Evolutionary conservation across 768 basidiomycete genomes (phyloP).

Genomic region (Serendipita indica): DNA sequence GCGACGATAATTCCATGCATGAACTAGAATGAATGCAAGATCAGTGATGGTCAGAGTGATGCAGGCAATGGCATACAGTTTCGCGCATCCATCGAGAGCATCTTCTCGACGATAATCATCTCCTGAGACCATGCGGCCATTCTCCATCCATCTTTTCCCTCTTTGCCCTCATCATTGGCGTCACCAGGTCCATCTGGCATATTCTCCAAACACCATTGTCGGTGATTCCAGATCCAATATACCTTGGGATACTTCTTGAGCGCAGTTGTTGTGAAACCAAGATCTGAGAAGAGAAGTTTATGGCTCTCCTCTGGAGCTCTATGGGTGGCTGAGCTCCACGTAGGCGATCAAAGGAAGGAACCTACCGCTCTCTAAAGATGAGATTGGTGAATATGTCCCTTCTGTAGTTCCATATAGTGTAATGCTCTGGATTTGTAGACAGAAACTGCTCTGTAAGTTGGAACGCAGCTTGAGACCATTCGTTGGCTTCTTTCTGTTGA

Average conservation of each 20-base stretch:
- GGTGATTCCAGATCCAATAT: slow-evolving; percentile 98
- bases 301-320: slow-evolving; percentile 53
- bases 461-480: slow-evolving; percentile 63
- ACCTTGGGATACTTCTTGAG: slow-evolving; percentile 84
- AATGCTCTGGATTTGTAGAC: slow-evolving; percentile 84
- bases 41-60: neutral
- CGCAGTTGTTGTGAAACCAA: slow-evolving; percentile 64
- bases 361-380: slow-evolving; percentile 52
- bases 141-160: slow-evolving; percentile 50
- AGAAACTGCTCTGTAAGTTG: slow-evolving; percentile 64
- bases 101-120: slow-evolving; percentile 74
- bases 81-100: slow-evolving; percentile 79
- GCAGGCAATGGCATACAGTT: slow-evolving; percentile 52
- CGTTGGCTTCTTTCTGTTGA: slow-evolving; percentile 52
- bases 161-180: slow-evolving; percentile 22
- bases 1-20: slow-evolving; percentile 88
- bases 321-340: neutral
- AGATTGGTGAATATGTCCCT: slow-evolving; percentile 61
- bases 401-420: slow-evolving; percentile 93
- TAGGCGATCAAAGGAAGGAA: neutral
- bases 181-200: slow-evolving; percentile 58
- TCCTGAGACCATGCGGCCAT: slow-evolving; percentile 73
- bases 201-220: slow-evolving; percentile 84
- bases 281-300: slow-evolving; percentile 49
- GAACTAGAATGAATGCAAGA: slow-evolving; percentile 37